Conservation (phyloP, 2,329 filamentous ascomycete species). For the Fusarium keratoplasticum region DNA sequence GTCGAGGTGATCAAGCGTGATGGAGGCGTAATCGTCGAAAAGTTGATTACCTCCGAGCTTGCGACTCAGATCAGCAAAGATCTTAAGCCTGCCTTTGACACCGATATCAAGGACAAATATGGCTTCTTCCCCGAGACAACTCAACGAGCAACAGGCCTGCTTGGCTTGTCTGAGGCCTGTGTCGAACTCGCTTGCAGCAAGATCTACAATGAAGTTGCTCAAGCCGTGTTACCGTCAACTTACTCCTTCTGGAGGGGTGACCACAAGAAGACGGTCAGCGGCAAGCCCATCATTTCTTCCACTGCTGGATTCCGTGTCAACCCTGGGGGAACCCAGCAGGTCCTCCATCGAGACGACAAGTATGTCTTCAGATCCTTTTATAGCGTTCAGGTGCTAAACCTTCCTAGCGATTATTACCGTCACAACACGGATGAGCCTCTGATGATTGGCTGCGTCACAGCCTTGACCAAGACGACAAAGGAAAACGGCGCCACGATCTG, state of each 20-base stretch:
- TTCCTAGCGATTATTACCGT: constrained; percentile 10
- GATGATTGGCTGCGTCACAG: constrained; percentile 38
- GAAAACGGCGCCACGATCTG: constrained; percentile 57
- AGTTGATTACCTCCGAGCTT: constrained; percentile 48
- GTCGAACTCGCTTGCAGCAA: constrained; percentile 51
- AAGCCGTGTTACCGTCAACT: constrained; percentile 9
- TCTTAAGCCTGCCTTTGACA: constrained; percentile 52
- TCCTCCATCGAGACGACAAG: constrained; percentile 47
- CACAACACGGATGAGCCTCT: constrained; percentile 14
- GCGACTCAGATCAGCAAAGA: constrained; percentile 51
- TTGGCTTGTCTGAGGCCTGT: constrained; percentile 52
- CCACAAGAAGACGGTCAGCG: constrained; percentile 25
- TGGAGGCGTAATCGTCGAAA: constrained; percentile 52
- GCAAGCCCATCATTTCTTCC: constrained; percentile 52
- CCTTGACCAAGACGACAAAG: constrained; percentile 53
- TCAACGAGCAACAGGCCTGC: constrained; percentile 53
- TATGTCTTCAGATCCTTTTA: background rate
- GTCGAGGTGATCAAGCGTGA: constrained; percentile 36
- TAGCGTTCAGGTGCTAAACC: background rate
- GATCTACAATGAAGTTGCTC: constrained; percentile 13
- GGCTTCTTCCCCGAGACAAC: constrained; percentile 56
- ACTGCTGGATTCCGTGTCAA: constrained; percentile 54
- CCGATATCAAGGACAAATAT: constrained; percentile 49
- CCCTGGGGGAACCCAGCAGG: constrained; percentile 54
- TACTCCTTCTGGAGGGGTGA: constrained; percentile 11